Base-by-base conservation (phyloP, 768 basidiomycete genomes). In the Lactarius tabidus region DNA sequence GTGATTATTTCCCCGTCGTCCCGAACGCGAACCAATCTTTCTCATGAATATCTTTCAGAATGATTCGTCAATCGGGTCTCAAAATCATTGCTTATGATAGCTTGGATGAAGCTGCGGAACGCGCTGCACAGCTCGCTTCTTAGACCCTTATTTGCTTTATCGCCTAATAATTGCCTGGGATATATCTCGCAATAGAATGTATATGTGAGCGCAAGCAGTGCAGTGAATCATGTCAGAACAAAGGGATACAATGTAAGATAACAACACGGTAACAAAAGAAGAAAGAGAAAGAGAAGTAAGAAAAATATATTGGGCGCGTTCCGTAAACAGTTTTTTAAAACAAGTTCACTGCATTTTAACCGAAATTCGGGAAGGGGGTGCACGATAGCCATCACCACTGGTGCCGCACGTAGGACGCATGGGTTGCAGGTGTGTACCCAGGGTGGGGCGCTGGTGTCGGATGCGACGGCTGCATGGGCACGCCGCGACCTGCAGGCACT, bases 61-160 rank as follows among this genome's bases (percentile, higher is more conserved):
- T 98, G 89, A 98, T 98, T 77, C 86, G 80, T 73, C 85, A 93
- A 52, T 95, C 93, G 38, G 95, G 95, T 31, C 78, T 98, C 70
- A 90, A 93, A 79, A 99, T 99, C 73, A 86, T 89, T 74, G 85
- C 97, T 39, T 95, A 91, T 75, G 96, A 98, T 71, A 85, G 88
- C 70, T 83, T 98, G 31, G 97, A 98, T 72, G 91, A 94, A 67
- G 96, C 96, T 65, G 93, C 92, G 20, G 81, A 87, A 73, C 83
- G 85, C 66, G 92, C 93, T 53, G 91, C 89, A 55, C 77, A 89
- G 75, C 75, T 92, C 56, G 88, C 89, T 60, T 75, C 74, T 55
- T 71, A 70, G 66, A 63, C 65, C 36, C 41, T 23, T 57, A 43
- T 51, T 60, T 28, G 59, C 39, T 56, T 43, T 20, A 36, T 17